Evolutionary conservation across 2,329 filamentous ascomycete genomes (phyloP), one percentile per base, ranked within the genome.

Genomic region (Colletotrichum higginsianum): DNA sequence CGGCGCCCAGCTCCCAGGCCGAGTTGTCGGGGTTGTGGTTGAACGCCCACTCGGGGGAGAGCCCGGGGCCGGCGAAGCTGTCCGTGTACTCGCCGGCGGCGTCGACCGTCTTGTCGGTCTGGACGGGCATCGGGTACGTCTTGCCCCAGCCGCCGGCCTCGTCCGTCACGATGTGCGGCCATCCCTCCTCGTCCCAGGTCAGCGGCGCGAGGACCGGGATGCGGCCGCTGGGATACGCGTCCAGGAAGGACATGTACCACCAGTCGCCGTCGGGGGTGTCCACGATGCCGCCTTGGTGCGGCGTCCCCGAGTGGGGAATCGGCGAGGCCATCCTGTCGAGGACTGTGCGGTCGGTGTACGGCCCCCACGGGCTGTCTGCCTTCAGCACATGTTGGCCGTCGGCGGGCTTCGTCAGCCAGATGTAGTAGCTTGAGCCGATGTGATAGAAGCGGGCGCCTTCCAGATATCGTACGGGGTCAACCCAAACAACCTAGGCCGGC

Each of bases 191-290:
- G 1, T 76, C 72, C 3, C 81, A 84, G 79, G 84, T 89, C 0
- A 81, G 83, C 0, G 88, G 88, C 0, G 88, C 88, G 1, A 89
- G 78, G 0, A 89, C 86, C 0, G 89, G 88, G 12, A 89, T 84
- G n/a, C 88, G 82, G 0, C 89, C 89, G 2, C 82, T 84, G 0
- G 89, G 88, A 62, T 88, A 91, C 0, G 83, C 81, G 73, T 88
- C 86, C 6, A 85, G 77, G 74, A 90, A 91, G 0, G 85, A 83
- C 78, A 90, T 86, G 74, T 88, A 91, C 75, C 87, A 89, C 88
- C 88, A 91, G 16, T 86, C 78, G 0, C 86, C 86, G 8, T 82
- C 77, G 1, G 83, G 82, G 0, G 86, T 88, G 35, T 88, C 82
- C 1, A 91, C 84, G 2, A 91, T 78, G 16, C 85, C 84, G 0